These are phyloP conservation scores for Agapanthus africanus DNA, from an alignment of 106 monocot species.

Conservation along the genomic window DNA sequence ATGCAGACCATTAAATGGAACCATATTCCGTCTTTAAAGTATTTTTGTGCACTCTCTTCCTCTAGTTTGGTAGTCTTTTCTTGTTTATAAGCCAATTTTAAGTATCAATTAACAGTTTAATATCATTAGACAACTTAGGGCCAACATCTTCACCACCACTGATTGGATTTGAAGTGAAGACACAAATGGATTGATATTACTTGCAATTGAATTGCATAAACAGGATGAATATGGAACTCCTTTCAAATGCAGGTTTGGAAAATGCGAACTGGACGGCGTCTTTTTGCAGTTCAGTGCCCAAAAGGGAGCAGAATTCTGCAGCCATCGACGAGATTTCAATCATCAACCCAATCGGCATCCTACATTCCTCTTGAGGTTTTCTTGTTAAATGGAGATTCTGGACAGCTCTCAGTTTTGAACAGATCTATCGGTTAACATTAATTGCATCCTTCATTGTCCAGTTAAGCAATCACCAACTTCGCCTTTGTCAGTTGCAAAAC, in stretches of 20 bases:
- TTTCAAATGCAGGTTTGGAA: constrained; percentile 75
- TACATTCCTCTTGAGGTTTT: constrained; percentile 83
- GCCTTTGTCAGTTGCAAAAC: too few relatives aligned
- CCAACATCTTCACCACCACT: not conserved
- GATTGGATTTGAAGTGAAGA: too few relatives aligned
- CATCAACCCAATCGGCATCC: constrained; percentile 27
- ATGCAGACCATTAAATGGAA: too few relatives aligned
- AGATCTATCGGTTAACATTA: constrained; percentile 38
- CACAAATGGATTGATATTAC: not conserved
- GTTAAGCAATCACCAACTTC: too few relatives aligned
- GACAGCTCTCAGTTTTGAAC: constrained; percentile 74
- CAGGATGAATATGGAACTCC: not conserved
- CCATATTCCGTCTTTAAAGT: too few relatives aligned
- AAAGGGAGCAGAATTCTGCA: constrained; percentile 94
- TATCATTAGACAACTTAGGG: not conserved
- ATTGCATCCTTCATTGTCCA: too few relatives aligned
- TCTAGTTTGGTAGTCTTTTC: too few relatives aligned
- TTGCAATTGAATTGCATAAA: not conserved
- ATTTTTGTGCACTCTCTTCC: too few relatives aligned
- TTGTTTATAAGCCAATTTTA: too few relatives aligned
- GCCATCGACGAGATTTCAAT: constrained; percentile 51
- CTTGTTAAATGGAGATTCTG: constrained; percentile 88
- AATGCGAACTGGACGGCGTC: constrained; percentile 87
- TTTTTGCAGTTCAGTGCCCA: constrained; percentile 72
- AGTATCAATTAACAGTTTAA: not conserved